Evolutionary conservation across 2,329 filamentous ascomycete species (phyloP), one percentile per base, ranked within the genome.

Genomic region (Teratosphaeriaceae sp.): DNA sequence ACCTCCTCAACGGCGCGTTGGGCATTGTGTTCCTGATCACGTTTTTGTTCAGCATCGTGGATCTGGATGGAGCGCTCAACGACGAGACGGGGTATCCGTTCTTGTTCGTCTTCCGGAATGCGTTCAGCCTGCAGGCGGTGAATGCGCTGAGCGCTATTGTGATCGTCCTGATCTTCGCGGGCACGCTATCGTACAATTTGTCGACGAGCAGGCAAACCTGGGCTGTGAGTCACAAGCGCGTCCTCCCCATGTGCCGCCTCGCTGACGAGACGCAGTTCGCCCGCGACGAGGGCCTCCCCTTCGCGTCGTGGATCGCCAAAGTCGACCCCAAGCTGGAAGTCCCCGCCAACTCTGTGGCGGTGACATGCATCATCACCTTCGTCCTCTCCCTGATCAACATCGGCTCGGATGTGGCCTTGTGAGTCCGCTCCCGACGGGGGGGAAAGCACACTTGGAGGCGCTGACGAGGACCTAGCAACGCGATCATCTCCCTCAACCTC

Each of bases 381-480:
- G 42, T 54, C 12, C 43, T 59, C 23, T 45, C 48, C 30, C 42
- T 51, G 15, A 42, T 50, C 49, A 23, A 50, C 54, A 39, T 51
- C 50, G 40, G 47, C 44, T 22, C 44, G 59, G 15, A 51, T 62
- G n/a, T 55, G 52, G 13, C 52, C n/a, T 59, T 60, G 49, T 53
- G n/a, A 61, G 6, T 69, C 68, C 44, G 63, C 65, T 3, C 59
- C 65, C 30, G 66, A 69, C 42, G 11, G 33, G 21, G 46, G 46
- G n/a, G n/a, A n/a, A n/a, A n/a, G n/a, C n/a, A n/a, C n/a, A n/a
- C n/a, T n/a, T n/a, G n/a, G n/a, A n/a, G n/a, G n/a, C n/a, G n/a
- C n/a, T n/a, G n/a, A n/a, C n/a, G n/a, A n/a, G 9, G 13, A 33
- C 15, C 31, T 39, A 9, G 22, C 65, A 26, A 66, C 36, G 36